Evolutionary conservation across 2,329 filamentous ascomycete species (phyloP).

Genomic region (Alternaria hordeiaustralica): DNA sequence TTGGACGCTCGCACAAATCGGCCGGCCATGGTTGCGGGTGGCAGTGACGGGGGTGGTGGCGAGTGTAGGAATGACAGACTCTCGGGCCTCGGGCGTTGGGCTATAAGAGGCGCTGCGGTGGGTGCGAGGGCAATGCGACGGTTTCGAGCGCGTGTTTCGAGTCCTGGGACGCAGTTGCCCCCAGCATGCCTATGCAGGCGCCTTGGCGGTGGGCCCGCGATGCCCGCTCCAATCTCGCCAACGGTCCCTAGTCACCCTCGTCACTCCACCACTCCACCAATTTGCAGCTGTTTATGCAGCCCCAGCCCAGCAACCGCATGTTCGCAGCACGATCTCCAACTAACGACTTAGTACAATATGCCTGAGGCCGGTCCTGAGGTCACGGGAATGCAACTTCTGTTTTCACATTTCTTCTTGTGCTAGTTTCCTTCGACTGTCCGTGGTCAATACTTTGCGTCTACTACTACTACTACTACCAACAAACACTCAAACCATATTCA

Average conservation of each 20-base stretch:
- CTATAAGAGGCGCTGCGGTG: constrained; percentile 11
- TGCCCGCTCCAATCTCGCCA: constrained; percentile 8
- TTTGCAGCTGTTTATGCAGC: constrained; percentile 14
- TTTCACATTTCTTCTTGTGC: background rate
- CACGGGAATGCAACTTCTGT: background rate
- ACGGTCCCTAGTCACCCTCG: background rate
- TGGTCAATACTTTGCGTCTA: background rate
- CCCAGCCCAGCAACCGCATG: background rate
- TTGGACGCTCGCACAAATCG: constrained; percentile 77
- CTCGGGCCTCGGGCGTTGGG: constrained; percentile 13
- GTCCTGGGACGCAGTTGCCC: constrained; percentile 8
- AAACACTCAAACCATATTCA: background rate
- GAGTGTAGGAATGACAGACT: constrained; percentile 14
- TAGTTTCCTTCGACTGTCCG: background rate
- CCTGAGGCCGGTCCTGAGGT: background rate
- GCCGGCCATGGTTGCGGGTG: constrained; percentile 63
- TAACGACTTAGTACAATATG: background rate
- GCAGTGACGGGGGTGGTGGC: constrained; percentile 4
- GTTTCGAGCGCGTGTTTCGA: constrained; percentile 20
- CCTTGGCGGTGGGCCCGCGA: constrained; percentile 20
- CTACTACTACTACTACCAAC: background rate
- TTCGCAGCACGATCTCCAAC: constrained; percentile 6
- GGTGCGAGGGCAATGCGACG: constrained; percentile 12
- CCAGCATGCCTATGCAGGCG: constrained; percentile 9
- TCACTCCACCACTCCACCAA: constrained; percentile 11